Base-by-base conservation (phyloP, 2,329 filamentous ascomycete genomes). In the Nemania abortiva region DNA sequence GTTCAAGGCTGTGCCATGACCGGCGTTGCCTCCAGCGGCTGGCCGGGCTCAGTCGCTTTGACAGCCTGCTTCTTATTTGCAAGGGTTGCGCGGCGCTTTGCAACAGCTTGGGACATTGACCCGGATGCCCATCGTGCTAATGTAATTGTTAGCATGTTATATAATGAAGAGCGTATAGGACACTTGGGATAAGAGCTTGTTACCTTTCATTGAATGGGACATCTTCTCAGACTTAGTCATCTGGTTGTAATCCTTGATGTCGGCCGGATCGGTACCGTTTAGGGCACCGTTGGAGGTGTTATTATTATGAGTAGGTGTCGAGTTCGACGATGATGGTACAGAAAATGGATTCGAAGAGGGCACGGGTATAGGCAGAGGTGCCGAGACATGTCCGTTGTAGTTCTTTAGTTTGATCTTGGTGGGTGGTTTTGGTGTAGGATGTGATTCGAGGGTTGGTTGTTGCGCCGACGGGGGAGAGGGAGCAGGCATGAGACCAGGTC, bases 171-270 rank as follows among this genome's bases (percentile, higher is more conserved):
- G 15, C 10, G 7, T 4, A 50, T 47, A 42, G 20, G 39, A 22
- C 27, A 45, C 5, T 13, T 18, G n/a, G 15, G 34, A 20, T 20
- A 60, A 24, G 31, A 22, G 29, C n/a, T 78, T 84, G 80, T 63
- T 81, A 89, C 88, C 86, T 81, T 88, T 88, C 88, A 90, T 90
- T 2, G 87, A 89, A 20, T 84, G 84, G n/a, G 86, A 88, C 87
- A 90, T 89, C 82, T 90, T 90, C 79, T 90, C 87, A 34, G 86
- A 88, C 80, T 90, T 90, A 56, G 86, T 89, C 87, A 89, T 89
- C 52, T 85, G 82, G 42, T 85, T 84, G 74, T 89, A 89, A 61
- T 88, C 86, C 79, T 89, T 89, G 24, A 72, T 65, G 39, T 84
- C 83, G 15, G 74, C 78, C 11, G 71, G 66, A 29, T 84, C 82